Percentiles rank a stretch among this genome's conserved stretches.
Evolutionary conservation across 164 flowering plant species (phyloP).

Genomic region (Piper betle): DNA sequence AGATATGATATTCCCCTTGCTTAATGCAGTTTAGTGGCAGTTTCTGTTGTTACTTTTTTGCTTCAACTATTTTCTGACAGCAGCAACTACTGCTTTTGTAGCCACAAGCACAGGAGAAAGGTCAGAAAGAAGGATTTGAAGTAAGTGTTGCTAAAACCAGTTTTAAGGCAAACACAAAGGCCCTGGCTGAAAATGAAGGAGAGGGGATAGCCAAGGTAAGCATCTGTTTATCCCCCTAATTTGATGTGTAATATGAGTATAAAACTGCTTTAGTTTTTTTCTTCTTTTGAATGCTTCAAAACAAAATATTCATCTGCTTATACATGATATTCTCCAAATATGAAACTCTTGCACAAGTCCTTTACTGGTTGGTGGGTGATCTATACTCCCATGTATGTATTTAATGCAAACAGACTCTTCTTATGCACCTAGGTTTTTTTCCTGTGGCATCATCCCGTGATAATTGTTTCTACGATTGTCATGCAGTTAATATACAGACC

Average conservation of each 20-base stretch:
- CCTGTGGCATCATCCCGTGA: too few relatives aligned
- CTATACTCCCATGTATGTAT: background rate
- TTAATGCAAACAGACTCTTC: background rate
- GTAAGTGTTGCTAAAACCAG: conserved; percentile 78
- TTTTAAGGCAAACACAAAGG: conserved; percentile 84
- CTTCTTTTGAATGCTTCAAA: background rate
- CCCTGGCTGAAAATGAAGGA: conserved; percentile 91
- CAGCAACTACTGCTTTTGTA: conserved; percentile 16
- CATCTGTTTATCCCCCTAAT: background rate
- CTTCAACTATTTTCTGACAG: too few relatives aligned
- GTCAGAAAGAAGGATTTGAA: conserved; percentile 64
- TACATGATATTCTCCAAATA: background rate
- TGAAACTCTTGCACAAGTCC: background rate
- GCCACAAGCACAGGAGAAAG: conserved; percentile 98
- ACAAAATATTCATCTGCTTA: too few relatives aligned
- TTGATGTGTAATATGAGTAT: background rate
- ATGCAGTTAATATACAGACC: conserved; percentile 95
- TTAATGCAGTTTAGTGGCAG: too few relatives aligned
- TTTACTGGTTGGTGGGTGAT: background rate
- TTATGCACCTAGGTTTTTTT: background rate
- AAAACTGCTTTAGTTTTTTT: background rate
- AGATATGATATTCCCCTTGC: too few relatives aligned
- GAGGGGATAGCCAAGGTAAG: conserved; percentile 96
- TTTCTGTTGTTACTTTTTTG: too few relatives aligned
- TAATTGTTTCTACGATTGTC: background rate